Base-by-base conservation (phyloP, 2,329 filamentous ascomycete species). In the Alternaria solani region DNA sequence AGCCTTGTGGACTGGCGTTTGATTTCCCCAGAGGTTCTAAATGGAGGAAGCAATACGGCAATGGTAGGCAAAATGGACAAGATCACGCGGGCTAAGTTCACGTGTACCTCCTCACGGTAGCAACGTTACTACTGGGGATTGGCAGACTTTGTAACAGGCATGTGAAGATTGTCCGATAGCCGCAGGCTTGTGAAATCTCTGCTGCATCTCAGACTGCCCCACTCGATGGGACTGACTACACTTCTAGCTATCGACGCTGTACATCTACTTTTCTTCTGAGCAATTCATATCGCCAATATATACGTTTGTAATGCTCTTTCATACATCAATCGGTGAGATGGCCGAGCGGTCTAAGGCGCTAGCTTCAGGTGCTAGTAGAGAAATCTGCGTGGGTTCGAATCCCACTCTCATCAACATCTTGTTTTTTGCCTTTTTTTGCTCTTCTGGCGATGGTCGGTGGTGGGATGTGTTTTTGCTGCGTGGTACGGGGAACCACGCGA, bases 361-460 rank as follows among this genome's bases (percentile, higher is more conserved):
- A 75, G 74, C 71, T 77, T 77, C 74, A 76, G 74, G 74, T 77
- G 72, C 75, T 76, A 71, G 73, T 76, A 65, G 65, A 61, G 72
- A 55, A 75, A 76, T 60, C 65, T 65, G 71, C 73, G 74, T 74
- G 74, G 69, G 74, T 75, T 64, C 73, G 73, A 76, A 61, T 77
- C 75, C 73, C 75, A 75, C 74, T 70, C 71, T 75, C 54, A 62
- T 76, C 75, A 77, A 44, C 48, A 42, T 42, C n/a, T 57, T 55
- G 61, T 65, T 64, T 63, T 16, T 20, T 39, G 14, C 6, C 69
- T 69, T 52, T 54, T 57, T 56, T 26, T 46, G 58, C 32, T 42
- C 7, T 23, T 30, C 7, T 23, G 20, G 20, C 20, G 20, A 23
- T 11, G 16, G n/a, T 28, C 8, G 30, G 43, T 47, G 18, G 41